These are phyloP conservation scores for Ascochyta lentis DNA, from an alignment of 2,329 filamentous ascomycete species.

Conservation along the genomic window DNA sequence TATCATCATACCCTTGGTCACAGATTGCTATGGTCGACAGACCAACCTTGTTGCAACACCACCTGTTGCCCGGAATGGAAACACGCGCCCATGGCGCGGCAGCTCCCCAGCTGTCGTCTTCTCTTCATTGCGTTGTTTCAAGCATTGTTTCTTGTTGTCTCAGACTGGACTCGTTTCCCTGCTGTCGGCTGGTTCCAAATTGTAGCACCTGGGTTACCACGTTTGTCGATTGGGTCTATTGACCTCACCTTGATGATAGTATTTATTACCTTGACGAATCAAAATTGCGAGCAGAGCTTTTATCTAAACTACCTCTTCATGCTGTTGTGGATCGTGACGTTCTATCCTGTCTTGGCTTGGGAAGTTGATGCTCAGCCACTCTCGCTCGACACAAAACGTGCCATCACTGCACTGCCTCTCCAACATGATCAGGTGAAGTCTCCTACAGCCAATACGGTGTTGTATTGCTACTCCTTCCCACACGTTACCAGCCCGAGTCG, in stretches of 20 bases:
- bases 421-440: no score
- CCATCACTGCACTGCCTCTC: neutral
- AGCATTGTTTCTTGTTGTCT: conserved; percentile 21
- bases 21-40: conserved; percentile 20
- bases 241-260: conserved; percentile 21
- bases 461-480: neutral
- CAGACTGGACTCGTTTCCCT: conserved; percentile 22
- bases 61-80: conserved; percentile 19
- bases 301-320: conserved; percentile 1
- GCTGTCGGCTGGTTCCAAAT: conserved; percentile 34
- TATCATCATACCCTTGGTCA: conserved; percentile 21
- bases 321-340: neutral
- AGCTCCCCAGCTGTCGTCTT: conserved; percentile 24
- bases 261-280: conserved; percentile 24
- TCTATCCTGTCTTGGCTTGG: neutral
- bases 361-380: neutral
- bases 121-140: conserved; percentile 16
- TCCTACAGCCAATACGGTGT: no score
- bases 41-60: conserved; percentile 8
- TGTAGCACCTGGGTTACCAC: conserved; percentile 28
- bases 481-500: neutral
- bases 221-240: conserved; percentile 18
- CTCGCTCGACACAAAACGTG: neutral
- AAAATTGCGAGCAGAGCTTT: conserved; percentile 22
- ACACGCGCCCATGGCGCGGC: conserved; percentile 38